phyloP scores from a whole-genome alignment of 2,329 filamentous ascomycete species.

The Metarhizium rileyi region DNA sequence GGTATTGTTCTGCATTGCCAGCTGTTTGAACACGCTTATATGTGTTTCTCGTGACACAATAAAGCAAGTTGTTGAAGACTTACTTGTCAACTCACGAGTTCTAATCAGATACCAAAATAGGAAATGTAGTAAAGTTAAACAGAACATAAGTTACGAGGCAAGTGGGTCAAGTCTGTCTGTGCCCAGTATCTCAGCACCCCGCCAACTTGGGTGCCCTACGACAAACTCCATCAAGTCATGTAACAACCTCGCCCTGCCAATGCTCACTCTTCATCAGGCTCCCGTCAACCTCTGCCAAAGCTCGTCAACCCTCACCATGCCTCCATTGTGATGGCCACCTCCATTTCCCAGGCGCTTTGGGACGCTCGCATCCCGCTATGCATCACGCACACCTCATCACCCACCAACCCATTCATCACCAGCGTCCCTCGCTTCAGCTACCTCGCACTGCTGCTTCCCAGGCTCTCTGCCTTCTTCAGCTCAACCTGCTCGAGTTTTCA shows the following conservation, averaged over 20 bases:
- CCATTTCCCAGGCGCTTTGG: slow-evolving; percentile 42
- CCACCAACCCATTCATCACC: slow-evolving; percentile 40
- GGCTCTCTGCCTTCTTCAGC: slow-evolving; percentile 43
- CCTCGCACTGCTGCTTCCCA: slow-evolving; percentile 46
- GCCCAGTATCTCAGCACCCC: not conserved
- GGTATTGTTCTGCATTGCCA: too few species aligned
- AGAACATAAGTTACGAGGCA: too few species aligned
- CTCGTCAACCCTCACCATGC: slow-evolving; percentile 2
- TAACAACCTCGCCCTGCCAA: not conserved
- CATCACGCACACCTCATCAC: slow-evolving; percentile 40
- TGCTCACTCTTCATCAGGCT: not conserved
- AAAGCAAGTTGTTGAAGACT: too few species aligned
- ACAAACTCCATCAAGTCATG: not conserved
- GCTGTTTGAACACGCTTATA: too few species aligned
- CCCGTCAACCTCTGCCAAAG: slow-evolving; percentile 1
- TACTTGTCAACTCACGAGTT: too few species aligned
- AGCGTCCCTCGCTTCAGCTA: slow-evolving; percentile 50
- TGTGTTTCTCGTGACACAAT: too few species aligned
- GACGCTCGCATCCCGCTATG: slow-evolving; percentile 41
- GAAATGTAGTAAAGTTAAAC: too few species aligned
- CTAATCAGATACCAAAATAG: too few species aligned
- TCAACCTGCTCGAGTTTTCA: slow-evolving; percentile 48
- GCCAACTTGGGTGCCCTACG: not conserved
- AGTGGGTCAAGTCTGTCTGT: not conserved
- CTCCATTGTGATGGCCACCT: slow-evolving; percentile 2